Conservation (phyloP, 148 eudicot genomes). For the Persicaria maculosa region DNA sequence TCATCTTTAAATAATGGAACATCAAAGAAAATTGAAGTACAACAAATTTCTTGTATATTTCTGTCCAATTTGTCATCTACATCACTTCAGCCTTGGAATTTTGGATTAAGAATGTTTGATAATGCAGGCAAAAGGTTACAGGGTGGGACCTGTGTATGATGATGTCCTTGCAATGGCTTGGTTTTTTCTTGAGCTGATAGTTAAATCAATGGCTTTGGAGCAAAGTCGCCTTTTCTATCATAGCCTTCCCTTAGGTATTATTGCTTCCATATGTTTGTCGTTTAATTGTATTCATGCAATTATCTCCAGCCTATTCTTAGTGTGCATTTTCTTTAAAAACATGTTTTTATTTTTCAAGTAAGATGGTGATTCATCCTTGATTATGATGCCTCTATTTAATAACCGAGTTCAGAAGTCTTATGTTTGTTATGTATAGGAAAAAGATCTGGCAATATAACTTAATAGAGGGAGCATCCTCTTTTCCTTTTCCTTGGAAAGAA, state of each 20-base stretch:
- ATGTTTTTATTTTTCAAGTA: not conserved
- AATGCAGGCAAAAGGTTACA: constrained; percentile 95
- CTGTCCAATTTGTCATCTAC: not conserved
- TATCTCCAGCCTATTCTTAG: not conserved
- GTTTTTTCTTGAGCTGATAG: constrained; percentile 97
- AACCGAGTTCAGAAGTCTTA: not conserved
- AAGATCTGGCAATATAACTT: not conserved
- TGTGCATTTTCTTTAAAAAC: not conserved
- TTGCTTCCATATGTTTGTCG: not conserved
- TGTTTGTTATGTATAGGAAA: not conserved
- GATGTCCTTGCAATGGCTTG: constrained; percentile 99
- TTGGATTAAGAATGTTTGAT: not conserved
- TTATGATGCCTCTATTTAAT: not conserved
- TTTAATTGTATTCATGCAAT: not conserved
- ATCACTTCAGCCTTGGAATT: not conserved
- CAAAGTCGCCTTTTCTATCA: constrained; percentile 81
- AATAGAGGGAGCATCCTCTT: not conserved
- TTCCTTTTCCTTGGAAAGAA: not conserved
- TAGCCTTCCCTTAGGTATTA: constrained; percentile 78
- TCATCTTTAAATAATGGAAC: not conserved
- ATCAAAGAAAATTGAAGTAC: not conserved
- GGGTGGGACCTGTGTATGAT: constrained; percentile 97
- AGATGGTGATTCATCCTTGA: not conserved
- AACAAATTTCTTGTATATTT: not conserved
- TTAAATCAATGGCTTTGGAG: constrained; percentile 98